Percentiles rank a stretch among this genome's conserved stretches.
phyloP scores from a whole-genome alignment of 73 alveolate genomes.

The Symbiodinium pilosum region DNA sequence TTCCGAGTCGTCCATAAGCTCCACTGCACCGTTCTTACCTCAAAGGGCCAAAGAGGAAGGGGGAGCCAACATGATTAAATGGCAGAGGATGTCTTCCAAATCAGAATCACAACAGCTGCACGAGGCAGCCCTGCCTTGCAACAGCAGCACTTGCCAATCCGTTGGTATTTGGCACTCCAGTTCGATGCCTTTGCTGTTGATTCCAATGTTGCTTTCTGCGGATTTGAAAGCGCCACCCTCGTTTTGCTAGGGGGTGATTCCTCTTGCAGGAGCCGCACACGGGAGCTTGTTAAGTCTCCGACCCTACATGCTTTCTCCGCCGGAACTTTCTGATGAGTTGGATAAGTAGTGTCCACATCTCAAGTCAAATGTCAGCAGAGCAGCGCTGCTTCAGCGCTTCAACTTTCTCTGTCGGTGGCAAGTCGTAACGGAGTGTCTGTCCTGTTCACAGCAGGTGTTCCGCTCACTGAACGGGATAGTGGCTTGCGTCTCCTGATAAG shows the following conservation, averaged over 20 bases:
- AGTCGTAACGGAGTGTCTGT: not conserved
- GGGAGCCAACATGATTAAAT: no score
- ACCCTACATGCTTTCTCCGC: no score
- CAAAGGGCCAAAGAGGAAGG: not conserved
- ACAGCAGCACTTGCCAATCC: conserved; percentile 3
- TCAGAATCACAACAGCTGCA: no score
- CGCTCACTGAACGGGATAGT: not conserved
- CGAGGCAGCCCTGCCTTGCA: not conserved
- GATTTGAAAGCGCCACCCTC: no score
- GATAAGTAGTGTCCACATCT: no score
- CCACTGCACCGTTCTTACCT: not conserved
- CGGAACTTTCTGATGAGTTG: no score
- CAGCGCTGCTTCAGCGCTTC: not conserved
- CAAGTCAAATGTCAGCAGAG: not conserved
- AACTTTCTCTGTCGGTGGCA: not conserved
- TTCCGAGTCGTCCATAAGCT: not conserved
- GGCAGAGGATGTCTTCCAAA: no score
- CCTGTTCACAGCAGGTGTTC: not conserved
- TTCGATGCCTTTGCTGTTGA: not conserved
- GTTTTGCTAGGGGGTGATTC: no score
- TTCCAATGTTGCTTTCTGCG: no score
- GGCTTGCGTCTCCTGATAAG: not conserved
- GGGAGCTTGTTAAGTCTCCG: no score
- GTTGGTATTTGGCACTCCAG: not conserved
- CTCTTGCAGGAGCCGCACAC: no score